These are phyloP conservation scores for Kwoniella dejecticola DNA, from an alignment of 768 basidiomycete species.

Conservation along the genomic window DNA sequence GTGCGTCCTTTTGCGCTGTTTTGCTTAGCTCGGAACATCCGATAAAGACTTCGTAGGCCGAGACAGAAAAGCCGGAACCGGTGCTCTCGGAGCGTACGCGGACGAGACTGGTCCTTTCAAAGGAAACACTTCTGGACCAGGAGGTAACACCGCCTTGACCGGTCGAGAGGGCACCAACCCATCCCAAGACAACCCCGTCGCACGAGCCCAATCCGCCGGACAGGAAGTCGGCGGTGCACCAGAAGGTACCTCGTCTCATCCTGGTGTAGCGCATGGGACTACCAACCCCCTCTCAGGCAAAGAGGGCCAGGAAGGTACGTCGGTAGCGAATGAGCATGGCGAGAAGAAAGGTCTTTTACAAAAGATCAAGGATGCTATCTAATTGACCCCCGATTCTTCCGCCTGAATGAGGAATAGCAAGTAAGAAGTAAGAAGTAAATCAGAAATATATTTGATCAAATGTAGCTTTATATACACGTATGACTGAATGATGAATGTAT, in stretches of 20 bases:
- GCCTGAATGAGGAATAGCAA: background rate
- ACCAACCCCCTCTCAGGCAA: background rate
- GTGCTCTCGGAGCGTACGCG: constrained; percentile 37
- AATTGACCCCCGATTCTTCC: background rate
- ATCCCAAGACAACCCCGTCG: constrained; percentile 37
- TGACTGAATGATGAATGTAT: constrained; percentile 1
- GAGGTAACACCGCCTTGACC: constrained; percentile 40
- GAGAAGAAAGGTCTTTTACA: constrained; percentile 26
- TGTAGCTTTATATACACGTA: constrained; percentile 19
- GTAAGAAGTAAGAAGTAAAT: background rate
- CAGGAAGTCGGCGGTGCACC: constrained; percentile 10
- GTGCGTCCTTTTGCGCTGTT: too few species aligned
- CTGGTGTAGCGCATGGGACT: constrained; percentile 8
- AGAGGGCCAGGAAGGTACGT: background rate
- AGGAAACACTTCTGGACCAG: constrained; percentile 38
- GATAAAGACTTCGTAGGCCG: constrained; percentile 44
- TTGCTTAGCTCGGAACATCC: constrained; percentile 26
- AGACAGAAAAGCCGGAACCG: constrained; percentile 28
- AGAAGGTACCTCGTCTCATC: constrained; percentile 13
- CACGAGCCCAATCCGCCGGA: constrained; percentile 27
- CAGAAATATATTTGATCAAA: constrained; percentile 3
- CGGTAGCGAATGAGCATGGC: background rate
- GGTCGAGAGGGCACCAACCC: constrained; percentile 43
- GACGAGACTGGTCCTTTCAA: constrained; percentile 35
- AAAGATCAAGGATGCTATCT: constrained; percentile 23